Evolutionary conservation across 2,329 filamentous ascomycete genomes (phyloP), one percentile per base, ranked within the genome.

Genomic region (Ophiostoma ulmi): DNA sequence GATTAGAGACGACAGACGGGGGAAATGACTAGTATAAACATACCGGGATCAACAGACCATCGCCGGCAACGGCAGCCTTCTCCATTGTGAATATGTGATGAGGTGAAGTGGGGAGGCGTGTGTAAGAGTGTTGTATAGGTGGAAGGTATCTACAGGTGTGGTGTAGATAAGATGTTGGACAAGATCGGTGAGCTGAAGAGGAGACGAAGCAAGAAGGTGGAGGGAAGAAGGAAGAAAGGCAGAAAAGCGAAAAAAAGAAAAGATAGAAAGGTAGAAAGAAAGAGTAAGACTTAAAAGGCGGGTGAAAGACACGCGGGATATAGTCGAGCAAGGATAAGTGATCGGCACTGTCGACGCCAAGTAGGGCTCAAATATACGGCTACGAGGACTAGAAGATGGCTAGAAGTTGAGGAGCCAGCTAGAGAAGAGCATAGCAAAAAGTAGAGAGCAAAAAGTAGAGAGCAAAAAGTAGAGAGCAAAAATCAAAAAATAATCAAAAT

Each of bases 1-100:
- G 31, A 31, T 31, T 31, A 31, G 1, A 31, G 52, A 55, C 11
- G 52, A 11, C 52, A 58, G 14, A 1, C 3, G 5, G 52, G n/a
- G 10, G 11, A 3, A 3, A 3, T 3, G 6, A 3, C 1, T 0
- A 1, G 48, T 31, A 22, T 22, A n/a, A 26, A 14, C 75, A 58
- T 71, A 77, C 75, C 70, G 75, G 75, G 73, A 77, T 77, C 70
- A 76, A 13, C 67, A 76, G 71, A 39, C 75, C 75, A 31, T 76
- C 74, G 48, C 74, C 69, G 65, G 75, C 71, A 11, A 77, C 75
- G 4, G 75, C 75, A 11, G 78, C 76, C 65, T 78, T 78, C 67
- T 78, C 78, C 78, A 80, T 80, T 14, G 61, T 76, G 58, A 39
- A 1, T 66, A 35, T 35, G 52, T 35, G 58, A 5, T 6, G 61